Evolutionary conservation across 768 basidiomycete genomes (phyloP).

Genomic region (Russula olivacea): DNA sequence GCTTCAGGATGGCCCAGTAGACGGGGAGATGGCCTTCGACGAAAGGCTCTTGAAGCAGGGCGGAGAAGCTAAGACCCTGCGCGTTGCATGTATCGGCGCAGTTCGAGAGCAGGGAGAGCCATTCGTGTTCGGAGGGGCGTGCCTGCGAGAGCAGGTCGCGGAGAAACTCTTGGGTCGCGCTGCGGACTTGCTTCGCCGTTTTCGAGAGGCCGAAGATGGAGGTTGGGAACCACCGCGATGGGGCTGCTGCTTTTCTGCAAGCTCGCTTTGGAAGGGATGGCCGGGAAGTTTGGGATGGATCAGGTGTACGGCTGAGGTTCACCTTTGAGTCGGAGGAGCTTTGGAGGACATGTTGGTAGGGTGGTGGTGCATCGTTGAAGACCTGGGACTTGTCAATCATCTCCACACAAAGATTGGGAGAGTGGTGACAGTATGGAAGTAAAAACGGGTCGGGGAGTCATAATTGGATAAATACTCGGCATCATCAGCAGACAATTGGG

Average conservation of each 20-base stretch:
- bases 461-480: background rate
- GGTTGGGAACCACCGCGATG: slow-evolving; percentile 18
- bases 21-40: slow-evolving; percentile 62
- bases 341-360: slow-evolving; percentile 15
- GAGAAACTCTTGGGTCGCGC: slow-evolving; percentile 20
- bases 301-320: background rate
- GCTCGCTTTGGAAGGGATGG: background rate
- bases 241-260: background rate
- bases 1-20: slow-evolving; percentile 71
- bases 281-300: background rate
- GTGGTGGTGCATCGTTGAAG: slow-evolving; percentile 19
- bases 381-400: slow-evolving; percentile 23
- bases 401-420: background rate
- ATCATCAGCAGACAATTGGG: too few species aligned
- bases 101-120: slow-evolving; percentile 47
- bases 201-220: slow-evolving; percentile 25
- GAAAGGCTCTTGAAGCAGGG: slow-evolving; percentile 53
- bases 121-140: slow-evolving; percentile 27
- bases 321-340: slow-evolving; percentile 3
- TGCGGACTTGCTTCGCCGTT: slow-evolving; percentile 24
- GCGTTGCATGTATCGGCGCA: slow-evolving; percentile 56
- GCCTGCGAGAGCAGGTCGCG: slow-evolving; percentile 38
- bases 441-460: background rate
- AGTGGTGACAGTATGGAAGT: background rate
- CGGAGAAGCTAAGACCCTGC: slow-evolving; percentile 45